A percentile compares a stretch with the other conserved stretches of the same genome.
These are phyloP conservation scores for Moesziomyces antarcticus DNA, from an alignment of 1,284 basidiomycete genomes.

Conservation along the genomic window DNA sequence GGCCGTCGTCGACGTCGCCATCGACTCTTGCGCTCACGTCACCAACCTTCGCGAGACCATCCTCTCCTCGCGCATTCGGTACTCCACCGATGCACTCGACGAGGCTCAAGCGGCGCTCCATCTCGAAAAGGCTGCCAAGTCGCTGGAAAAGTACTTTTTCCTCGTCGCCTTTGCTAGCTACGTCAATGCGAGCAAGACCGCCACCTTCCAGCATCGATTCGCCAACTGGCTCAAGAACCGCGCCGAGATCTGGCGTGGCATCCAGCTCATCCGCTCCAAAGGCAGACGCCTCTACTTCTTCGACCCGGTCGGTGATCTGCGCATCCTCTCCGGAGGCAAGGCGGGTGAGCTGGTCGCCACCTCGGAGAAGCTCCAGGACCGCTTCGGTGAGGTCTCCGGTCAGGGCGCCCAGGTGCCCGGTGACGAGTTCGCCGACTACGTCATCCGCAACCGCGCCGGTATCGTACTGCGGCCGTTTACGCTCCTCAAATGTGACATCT, in stretches of 20 bases:
- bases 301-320: constrained; percentile 65
- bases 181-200: constrained; percentile 77
- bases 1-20: constrained; percentile 60
- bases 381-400: constrained; percentile 44
- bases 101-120: constrained; percentile 47
- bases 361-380: constrained; percentile 43
- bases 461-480: constrained; percentile 63
- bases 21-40: constrained; percentile 64
- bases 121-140: constrained; percentile 60
- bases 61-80: constrained; percentile 54
- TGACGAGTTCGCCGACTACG: constrained; percentile 67
- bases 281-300: constrained; percentile 64
- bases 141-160: constrained; percentile 81
- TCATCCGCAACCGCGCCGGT: constrained; percentile 64
- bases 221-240: constrained; percentile 86
- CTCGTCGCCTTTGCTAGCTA: constrained; percentile 93
- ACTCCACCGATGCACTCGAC: constrained; percentile 57
- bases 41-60: constrained; percentile 65
- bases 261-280: constrained; percentile 46
- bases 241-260: constrained; percentile 86
- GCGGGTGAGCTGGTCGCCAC: constrained; percentile 49
- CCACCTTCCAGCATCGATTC: constrained; percentile 79
- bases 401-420: constrained; percentile 57
- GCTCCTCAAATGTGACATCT: constrained; percentile 66
- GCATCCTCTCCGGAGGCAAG: constrained; percentile 50